These are phyloP conservation scores for Solanum paucissectum DNA, from an alignment of 257 asterid species.

Conservation along the genomic window DNA sequence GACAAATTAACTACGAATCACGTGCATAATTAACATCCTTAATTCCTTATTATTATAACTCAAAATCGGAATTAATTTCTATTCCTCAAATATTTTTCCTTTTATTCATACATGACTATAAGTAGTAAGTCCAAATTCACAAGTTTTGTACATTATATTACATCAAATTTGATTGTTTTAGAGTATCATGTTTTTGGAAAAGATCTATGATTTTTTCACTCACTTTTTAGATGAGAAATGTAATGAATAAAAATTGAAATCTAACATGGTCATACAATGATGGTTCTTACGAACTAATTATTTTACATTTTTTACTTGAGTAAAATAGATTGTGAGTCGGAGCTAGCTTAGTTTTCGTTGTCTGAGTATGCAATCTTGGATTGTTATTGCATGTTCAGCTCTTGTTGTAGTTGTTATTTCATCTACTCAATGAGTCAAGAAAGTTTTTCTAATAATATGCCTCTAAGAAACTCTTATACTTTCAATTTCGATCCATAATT, in stretches of 20 bases:
- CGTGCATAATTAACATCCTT: not conserved
- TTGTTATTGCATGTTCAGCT: not conserved
- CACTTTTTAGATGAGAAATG: not conserved
- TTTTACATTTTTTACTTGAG: not conserved
- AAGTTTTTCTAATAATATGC: not conserved
- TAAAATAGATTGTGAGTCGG: not conserved
- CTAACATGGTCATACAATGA: not conserved
- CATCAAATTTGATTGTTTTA: not conserved
- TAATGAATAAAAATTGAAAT: not conserved
- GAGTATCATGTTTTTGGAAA: not conserved
- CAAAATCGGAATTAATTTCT: not conserved
- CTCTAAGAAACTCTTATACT: not conserved
- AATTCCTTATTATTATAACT: not conserved
- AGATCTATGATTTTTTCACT: not conserved
- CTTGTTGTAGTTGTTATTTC: not conserved
- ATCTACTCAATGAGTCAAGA: not conserved
- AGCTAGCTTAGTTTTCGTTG: accelerated
- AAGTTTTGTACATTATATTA: not conserved
- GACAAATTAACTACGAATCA: not conserved
- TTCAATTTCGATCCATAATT: not conserved
- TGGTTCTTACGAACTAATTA: not conserved
- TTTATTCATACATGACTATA: not conserved
- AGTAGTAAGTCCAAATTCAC: not conserved
- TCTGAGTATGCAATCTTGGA: not conserved
- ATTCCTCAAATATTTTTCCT: not conserved